Percentiles rank a stretch among this genome's conserved stretches.
Conservation (phyloP, 805 yeast genomes). For the Brettanomyces sp. region DNA sequence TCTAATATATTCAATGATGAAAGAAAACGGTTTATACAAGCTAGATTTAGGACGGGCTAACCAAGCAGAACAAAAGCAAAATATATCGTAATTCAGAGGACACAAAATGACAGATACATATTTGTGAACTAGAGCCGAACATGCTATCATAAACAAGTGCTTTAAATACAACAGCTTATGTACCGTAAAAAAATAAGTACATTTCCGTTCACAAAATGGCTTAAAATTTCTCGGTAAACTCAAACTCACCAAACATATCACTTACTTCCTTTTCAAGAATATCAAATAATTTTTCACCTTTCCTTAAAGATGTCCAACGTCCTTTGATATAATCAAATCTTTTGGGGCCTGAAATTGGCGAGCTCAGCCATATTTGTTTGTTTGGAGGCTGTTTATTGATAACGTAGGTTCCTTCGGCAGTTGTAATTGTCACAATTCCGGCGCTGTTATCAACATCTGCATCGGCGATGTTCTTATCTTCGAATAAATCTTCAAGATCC, state of each 20-base stretch:
- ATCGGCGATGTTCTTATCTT: conserved; percentile 30
- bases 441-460: conserved; percentile 66
- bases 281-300: conserved; percentile 37
- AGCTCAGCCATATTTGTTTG: conserved; percentile 90
- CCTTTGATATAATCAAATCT: conserved; percentile 66
- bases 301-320: conserved; percentile 75
- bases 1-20: too few species aligned
- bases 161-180: too few species aligned
- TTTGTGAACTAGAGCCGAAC: too few species aligned
- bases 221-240: conserved; percentile 8
- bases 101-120: too few species aligned
- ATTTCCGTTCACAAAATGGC: not conserved
- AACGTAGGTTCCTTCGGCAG: conserved; percentile 76
- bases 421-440: conserved; percentile 77
- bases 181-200: not conserved
- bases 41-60: too few species aligned
- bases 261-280: conserved; percentile 43
- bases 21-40: too few species aligned
- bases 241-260: conserved; percentile 16
- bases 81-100: too few species aligned
- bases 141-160: too few species aligned
- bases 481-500: conserved; percentile 60
- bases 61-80: too few species aligned
- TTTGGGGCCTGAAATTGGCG: conserved; percentile 92
- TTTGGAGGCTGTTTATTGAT: conserved; percentile 97